phyloP scores from a whole-genome alignment of 1,139 yeast genomes.

The Meyerozyma sp. region DNA sequence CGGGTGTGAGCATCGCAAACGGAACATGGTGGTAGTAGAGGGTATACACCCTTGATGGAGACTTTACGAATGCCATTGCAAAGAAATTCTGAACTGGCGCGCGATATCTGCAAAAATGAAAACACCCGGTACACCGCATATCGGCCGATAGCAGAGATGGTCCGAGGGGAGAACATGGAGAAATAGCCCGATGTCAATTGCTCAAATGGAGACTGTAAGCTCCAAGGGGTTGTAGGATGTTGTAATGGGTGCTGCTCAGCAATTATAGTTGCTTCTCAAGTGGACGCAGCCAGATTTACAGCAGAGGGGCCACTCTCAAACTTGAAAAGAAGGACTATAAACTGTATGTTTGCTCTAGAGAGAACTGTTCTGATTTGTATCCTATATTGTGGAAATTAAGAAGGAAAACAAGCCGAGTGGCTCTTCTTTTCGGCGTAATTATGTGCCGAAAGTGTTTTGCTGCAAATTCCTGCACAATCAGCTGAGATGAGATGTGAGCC shows the following conservation, averaged over 20 bases:
- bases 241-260: too few relatives aligned
- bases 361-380: too few relatives aligned
- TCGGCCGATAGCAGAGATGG: not conserved
- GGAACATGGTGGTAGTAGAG: constrained; percentile 36
- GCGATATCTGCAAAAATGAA: not conserved
- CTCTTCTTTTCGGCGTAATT: too few relatives aligned
- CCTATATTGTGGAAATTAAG: too few relatives aligned
- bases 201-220: too few relatives aligned
- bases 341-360: too few relatives aligned
- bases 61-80: not conserved
- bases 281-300: too few relatives aligned
- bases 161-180: not conserved
- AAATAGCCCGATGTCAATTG: not conserved
- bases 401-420: too few relatives aligned
- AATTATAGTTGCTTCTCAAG: too few relatives aligned
- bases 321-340: too few relatives aligned
- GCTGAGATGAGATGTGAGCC: not conserved
- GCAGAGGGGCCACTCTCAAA: too few relatives aligned
- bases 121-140: not conserved
- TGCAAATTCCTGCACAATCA: not conserved
- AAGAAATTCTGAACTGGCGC: not conserved
- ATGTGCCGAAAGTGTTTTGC: not conserved
- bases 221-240: too few relatives aligned
- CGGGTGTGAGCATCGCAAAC: constrained; percentile 32
- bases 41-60: constrained; percentile 15